phyloP scores from a whole-genome alignment of 306 rosid genomes.

The Quercus berberidifolia region DNA sequence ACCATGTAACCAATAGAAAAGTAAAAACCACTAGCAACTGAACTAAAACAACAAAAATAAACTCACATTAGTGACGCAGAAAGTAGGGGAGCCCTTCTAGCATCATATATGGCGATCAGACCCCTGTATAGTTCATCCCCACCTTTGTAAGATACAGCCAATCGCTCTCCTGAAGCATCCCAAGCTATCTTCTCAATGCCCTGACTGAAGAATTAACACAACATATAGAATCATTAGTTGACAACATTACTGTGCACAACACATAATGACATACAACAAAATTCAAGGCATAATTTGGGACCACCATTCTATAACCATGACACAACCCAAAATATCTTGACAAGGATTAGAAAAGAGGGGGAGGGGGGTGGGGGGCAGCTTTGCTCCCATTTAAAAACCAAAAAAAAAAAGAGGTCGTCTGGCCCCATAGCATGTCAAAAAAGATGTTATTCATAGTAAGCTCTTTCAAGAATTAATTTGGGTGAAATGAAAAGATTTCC shows the following conservation, averaged over 20 bases:
- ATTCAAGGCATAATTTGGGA: neutral
- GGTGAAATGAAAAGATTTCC: neutral
- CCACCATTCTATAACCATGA: neutral
- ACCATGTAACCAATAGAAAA: constrained; percentile 4
- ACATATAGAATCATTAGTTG: neutral
- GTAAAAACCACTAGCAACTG: neutral
- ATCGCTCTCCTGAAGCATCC: constrained; percentile 96
- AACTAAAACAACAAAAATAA: constrained; percentile 8
- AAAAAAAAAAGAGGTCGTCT: no score
- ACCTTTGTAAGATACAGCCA: constrained; percentile 79
- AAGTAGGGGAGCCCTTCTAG: constrained; percentile 69
- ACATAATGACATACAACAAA: neutral
- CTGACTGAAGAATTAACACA: constrained; percentile 52
- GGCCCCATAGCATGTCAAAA: neutral
- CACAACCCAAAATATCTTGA: neutral
- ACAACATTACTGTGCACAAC: constrained; percentile 1
- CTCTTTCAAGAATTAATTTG: neutral
- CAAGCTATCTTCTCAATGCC: constrained; percentile 88
- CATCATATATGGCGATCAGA: constrained; percentile 82
- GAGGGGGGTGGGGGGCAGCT: no score
- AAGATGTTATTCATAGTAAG: neutral
- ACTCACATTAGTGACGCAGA: constrained; percentile 84
- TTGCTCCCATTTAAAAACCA: neutral
- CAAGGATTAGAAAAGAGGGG: neutral
- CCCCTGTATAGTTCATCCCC: constrained; percentile 74